A percentile compares a stretch with the other conserved stretches of the same genome.
Conservation (phyloP, 1,139 yeast genomes). For the Spathaspora sp. region DNA sequence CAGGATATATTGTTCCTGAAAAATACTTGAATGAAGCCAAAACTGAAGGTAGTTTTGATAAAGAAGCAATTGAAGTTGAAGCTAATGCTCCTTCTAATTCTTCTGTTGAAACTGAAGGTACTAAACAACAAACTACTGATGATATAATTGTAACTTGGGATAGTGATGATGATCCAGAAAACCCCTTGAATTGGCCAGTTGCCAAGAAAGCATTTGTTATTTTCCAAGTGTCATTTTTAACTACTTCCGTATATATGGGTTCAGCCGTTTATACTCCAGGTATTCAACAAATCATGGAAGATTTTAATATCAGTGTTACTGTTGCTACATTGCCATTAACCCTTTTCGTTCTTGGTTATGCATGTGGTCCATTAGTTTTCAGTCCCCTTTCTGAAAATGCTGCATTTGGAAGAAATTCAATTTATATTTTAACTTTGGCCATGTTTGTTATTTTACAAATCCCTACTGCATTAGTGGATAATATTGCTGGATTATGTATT, state of each 20-base stretch:
- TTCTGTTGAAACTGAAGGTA: background rate
- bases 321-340: slow-evolving; percentile 45
- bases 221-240: slow-evolving; percentile 21
- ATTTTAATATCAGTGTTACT: slow-evolving; percentile 43
- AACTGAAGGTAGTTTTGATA: slow-evolving; percentile 3
- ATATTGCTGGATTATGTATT: slow-evolving; percentile 31
- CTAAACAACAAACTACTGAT: slow-evolving; percentile 3
- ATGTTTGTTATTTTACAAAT: slow-evolving; percentile 34
- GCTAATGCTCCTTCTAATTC: slow-evolving; percentile 3
- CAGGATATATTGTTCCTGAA: slow-evolving; percentile 32
- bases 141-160: slow-evolving; percentile 24
- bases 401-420: slow-evolving; percentile 52
- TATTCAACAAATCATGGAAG: slow-evolving; percentile 33
- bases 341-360: slow-evolving; percentile 51
- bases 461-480: slow-evolving; percentile 30
- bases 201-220: slow-evolving; percentile 19
- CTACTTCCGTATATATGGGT: slow-evolving; percentile 26
- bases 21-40: slow-evolving; percentile 20
- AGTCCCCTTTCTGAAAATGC: slow-evolving; percentile 54
- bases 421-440: slow-evolving; percentile 30
- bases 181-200: slow-evolving; percentile 31
- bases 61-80: slow-evolving; percentile 6
- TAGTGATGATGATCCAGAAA: slow-evolving; percentile 29
- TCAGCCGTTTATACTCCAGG: slow-evolving; percentile 33
- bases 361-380: slow-evolving; percentile 54